Base-by-base conservation (phyloP, 192 early-diverging fungal species). In the Rhizoclosmatium globosum region DNA sequence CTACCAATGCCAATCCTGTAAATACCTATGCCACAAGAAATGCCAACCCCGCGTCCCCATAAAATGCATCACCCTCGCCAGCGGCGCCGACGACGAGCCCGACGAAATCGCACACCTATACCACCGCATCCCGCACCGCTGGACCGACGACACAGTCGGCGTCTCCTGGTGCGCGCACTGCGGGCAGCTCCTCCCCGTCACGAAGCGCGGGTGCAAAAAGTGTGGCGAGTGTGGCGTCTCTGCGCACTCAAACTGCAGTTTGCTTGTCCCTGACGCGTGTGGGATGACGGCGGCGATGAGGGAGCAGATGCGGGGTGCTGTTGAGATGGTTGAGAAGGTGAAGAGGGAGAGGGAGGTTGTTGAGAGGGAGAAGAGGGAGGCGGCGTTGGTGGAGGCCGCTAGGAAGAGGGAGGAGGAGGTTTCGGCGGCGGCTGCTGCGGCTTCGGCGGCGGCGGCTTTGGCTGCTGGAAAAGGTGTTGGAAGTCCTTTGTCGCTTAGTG, bases 131-230 rank as follows among this genome's bases (percentile, higher is more conserved):
- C 97, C 96, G 21, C 98, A 99, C 89, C 93, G 97, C 45, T 98
- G 67, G 41, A 21, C 45, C 67, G 95, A 96, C 76, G 85, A 87
- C 19, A 85, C 93, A 19, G 90, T 92, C 46, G 92, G 90, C 39
- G 94, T 94, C 48, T 90, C 91, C 82, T 99, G 98, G 98, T 99
- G 98, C 82, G 94, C 92, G 74, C 98, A 99, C 85, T 99, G 98
- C 87, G 98, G 98, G 43, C 94, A 91, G 58, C 94, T 99, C 93
- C 92, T 99, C 47, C 90, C 97, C 84, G 98, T 21, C 93, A 85
- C 95, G 64, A 92, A 92, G 81, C 90, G 88, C 19, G 88, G 87
- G 58, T 85, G 87, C 45, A 75, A 81, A 44, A 74, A 68, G 71
- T 89, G 83, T 79, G 77, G 85, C 69, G 97, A 98, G 85, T 99